Evolutionary conservation across 1,139 yeast genomes (phyloP).

Genomic region (Yamadazyma blattariae): DNA sequence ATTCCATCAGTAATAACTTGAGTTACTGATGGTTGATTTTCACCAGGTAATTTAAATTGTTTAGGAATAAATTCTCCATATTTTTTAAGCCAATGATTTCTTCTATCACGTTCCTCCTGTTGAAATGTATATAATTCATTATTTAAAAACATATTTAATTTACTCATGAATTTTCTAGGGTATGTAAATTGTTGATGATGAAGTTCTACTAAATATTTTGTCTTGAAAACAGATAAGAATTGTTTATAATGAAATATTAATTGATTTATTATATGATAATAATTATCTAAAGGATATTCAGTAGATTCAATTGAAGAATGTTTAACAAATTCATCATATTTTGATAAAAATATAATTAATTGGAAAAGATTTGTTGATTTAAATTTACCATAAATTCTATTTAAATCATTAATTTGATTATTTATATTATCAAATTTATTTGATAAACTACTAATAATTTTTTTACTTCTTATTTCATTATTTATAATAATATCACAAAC

Average conservation of each 20-base stretch:
- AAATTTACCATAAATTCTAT: conserved; percentile 20
- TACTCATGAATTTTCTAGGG: conserved; percentile 34
- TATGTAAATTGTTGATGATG: conserved; percentile 41
- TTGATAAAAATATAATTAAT: conserved; percentile 20
- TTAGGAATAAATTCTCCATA: conserved; percentile 45
- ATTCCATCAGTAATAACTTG: conserved; percentile 46
- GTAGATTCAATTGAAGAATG: conserved; percentile 15
- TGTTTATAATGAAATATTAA: conserved; percentile 37
- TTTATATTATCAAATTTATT: conserved; percentile 18
- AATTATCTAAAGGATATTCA: conserved; percentile 20
- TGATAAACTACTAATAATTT: conserved; percentile 17
- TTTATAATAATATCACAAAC: conserved; percentile 36
- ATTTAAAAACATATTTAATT: conserved; percentile 31
- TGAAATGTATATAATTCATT: conserved; percentile 33
- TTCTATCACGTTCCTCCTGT: conserved; percentile 32
- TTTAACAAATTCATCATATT: conserved; percentile 16
- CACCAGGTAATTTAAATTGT: conserved; percentile 42
- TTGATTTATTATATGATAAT: conserved; percentile 26
- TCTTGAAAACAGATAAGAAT: conserved; percentile 31
- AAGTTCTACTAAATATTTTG: conserved; percentile 38
- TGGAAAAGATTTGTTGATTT: conserved; percentile 25
- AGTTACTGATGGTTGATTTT: conserved; percentile 36
- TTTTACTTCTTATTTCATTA: conserved; percentile 33
- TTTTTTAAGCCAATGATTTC: conserved; percentile 35
- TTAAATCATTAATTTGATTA: conserved; percentile 15